Base-by-base conservation (phyloP, 768 basidiomycete genomes). In the Exsudoporus frostii region DNA sequence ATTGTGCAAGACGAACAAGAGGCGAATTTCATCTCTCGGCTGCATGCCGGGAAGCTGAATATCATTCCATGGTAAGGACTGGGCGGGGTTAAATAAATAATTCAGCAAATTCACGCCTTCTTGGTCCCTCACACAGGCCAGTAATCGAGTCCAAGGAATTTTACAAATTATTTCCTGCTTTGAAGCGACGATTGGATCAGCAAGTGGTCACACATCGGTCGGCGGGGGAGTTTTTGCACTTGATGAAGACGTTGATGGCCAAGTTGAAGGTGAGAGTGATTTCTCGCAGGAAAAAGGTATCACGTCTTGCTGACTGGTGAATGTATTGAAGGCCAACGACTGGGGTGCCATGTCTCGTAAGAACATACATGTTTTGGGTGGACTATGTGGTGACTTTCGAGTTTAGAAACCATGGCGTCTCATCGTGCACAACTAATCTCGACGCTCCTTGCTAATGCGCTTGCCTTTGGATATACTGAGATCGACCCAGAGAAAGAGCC, bases 291-390 rank as follows among this genome's bases (percentile, higher is more conserved):
- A 19, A 17, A 10, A 0, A 7, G 2, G 19, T 24, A n/a, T 32
- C 34, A n/a, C 13, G 3, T 6, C 25, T 15, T 37, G 7, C 38
- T 58, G n/a, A 50, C 25, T 36, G 7, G 13, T 13, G 17, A 29
- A 40, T 3, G 2, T 42, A 1, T 43, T 42, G 7, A 51, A 84
- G 83, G 76, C 79, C 2, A 83, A 83, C 34, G 84, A 85, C 54
- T 85, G 84, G 84, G 80, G 81, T 17, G 73, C 83, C 0, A 69
- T 85, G 45, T 83, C 83, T 43, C 82, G 84, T 85, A 57, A 45
- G 82, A 65, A 7, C 2, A 17, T 8, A 15, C 0, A 1, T 7
- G 0, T 20, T 30, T 32, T n/a, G 1, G 27, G 32, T 27, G 27
- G 24, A 17, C 1, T 14, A 20, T 37, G 4, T 41, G 24, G 50